Percentiles rank a stretch among this genome's conserved stretches.
These are phyloP conservation scores for Penicillium frequentans DNA, from an alignment of 2,329 filamentous ascomycete species.

Conservation along the genomic window DNA sequence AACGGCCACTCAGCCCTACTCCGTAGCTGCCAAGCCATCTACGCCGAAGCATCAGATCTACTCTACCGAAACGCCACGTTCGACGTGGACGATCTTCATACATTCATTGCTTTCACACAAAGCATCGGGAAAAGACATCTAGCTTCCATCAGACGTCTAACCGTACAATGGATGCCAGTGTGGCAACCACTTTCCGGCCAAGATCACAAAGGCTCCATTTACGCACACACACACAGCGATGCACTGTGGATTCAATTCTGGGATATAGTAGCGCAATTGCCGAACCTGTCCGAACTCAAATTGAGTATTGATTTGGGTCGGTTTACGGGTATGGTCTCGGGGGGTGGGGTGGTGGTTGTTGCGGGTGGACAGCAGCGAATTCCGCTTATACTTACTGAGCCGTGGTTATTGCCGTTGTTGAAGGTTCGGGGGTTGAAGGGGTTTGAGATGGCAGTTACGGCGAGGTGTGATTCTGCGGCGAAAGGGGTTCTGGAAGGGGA, in stretches of 20 bases:
- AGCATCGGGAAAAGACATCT: constrained; percentile 22
- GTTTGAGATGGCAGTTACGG: constrained; percentile 38
- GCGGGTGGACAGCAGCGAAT: constrained; percentile 25
- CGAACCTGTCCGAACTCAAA: constrained; percentile 19
- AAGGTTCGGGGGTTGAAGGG: constrained; percentile 26
- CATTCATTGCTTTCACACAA: constrained; percentile 34
- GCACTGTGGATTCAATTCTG: constrained; percentile 34
- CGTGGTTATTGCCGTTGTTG: constrained; percentile 33
- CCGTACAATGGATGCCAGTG: constrained; percentile 36
- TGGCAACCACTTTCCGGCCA: constrained; percentile 36
- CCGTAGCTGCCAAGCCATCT: constrained; percentile 35
- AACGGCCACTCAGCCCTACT: constrained; percentile 28
- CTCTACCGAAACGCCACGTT: constrained; percentile 32
- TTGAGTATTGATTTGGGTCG: constrained; percentile 33
- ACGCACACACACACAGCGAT: constrained; percentile 39
- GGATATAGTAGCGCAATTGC: constrained; percentile 22
- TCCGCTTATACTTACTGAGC: constrained; percentile 25
- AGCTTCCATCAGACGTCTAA: constrained; percentile 21
- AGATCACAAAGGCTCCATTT: constrained; percentile 32
- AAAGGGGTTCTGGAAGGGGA: constrained; percentile 28
- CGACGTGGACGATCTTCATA: constrained; percentile 39
- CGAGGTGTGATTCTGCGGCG: constrained; percentile 30
- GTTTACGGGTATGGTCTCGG: constrained; percentile 23
- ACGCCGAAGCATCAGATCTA: constrained; percentile 32
- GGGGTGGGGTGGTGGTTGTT: constrained; percentile 9